Base-by-base conservation (phyloP, 2,329 filamentous ascomycete species). In the Chaetomium strumarium region DNA sequence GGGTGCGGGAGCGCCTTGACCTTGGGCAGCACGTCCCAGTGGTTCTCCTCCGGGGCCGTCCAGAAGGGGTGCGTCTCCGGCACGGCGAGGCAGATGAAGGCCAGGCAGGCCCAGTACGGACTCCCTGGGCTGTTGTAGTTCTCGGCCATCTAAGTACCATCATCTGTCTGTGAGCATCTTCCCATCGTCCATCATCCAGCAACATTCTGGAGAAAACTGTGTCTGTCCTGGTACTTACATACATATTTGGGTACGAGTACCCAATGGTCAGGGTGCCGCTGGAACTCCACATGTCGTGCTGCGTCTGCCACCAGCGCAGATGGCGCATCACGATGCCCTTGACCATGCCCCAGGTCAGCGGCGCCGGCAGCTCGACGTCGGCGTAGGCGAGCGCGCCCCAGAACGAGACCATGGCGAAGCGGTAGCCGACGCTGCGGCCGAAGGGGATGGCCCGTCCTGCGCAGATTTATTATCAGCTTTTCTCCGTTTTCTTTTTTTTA, bases 331-430 rank as follows among this genome's bases (percentile, higher is more conserved):
- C 76, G 13, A 91, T 77, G 2, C 88, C 87, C 67, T 89, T 90
- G 14, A 90, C 83, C 61, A 88, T 85, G 2, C 88, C 87, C 86
- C 86, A 90, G 2, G 83, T 86, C 49, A 91, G 70, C 0, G 87
- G 86, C 8, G 75, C 75, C 0, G 86, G 86, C 5, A 90, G 75
- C 49, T 89, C 84, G 46, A 90, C 83, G 58, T 83, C 83, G 4
- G 86, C 86, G 62, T 89, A 90, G 1, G 85, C 88, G 29, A 90
- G 70, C 0, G 86, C 84, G 12, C 85, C 84, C 87, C 87, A 91
- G 70, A 91, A 91, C 0, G 83, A 86, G n/a, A 85, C 83, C 83
- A 90, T 90, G 45, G 86, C 87, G 66, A 90, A 91, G n/a, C 87
- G 80, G 66, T 92, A 92, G 7, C 85, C 88, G 46, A 91, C 78